These are phyloP conservation scores for Paracorniculantispora psalliotae DNA, from an alignment of 2,329 filamentous ascomycete genomes.

Conservation along the genomic window DNA sequence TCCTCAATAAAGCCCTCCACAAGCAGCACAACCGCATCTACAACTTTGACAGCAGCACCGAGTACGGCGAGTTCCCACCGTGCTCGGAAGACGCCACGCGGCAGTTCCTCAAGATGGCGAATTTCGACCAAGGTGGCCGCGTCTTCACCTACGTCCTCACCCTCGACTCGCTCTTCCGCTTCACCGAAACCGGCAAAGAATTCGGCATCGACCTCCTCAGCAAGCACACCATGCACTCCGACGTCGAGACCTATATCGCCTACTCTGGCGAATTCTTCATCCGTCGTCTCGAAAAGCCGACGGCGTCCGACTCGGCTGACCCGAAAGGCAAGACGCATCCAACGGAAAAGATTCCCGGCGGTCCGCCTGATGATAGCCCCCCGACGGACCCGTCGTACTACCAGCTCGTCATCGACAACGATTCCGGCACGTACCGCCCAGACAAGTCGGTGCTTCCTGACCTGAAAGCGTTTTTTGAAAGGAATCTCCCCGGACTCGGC, in stretches of 20 bases:
- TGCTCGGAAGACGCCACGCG: constrained; percentile 67
- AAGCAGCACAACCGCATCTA: constrained; percentile 88
- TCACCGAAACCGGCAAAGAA: constrained; percentile 93
- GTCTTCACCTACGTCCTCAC: constrained; percentile 92
- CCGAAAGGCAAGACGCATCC: constrained; percentile 48
- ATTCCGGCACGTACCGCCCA: constrained; percentile 87
- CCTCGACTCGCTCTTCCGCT: constrained; percentile 78
- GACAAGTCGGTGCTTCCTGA: constrained; percentile 70
- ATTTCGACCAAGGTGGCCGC: constrained; percentile 79
- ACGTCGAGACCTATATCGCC: constrained; percentile 86
- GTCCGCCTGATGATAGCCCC: constrained; percentile 38
- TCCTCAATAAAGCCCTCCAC: constrained; percentile 80
- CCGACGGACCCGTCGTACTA: constrained; percentile 56
- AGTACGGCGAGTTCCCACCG: constrained; percentile 62
- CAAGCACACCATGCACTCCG: constrained; percentile 96
- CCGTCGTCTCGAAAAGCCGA: constrained; percentile 55
- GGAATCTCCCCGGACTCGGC: constrained; percentile 72
- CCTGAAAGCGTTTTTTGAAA: constrained; percentile 64
- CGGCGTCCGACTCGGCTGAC: constrained; percentile 37
- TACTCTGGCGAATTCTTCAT: constrained; percentile 93
- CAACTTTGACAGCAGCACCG: constrained; percentile 74
- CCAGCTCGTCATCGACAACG: constrained; percentile 90
- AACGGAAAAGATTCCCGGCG: constrained; percentile 39
- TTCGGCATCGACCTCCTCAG: constrained; percentile 89
- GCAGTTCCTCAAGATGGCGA: constrained; percentile 79